These are phyloP conservation scores for Penicillium thymicola DNA, from an alignment of 2,329 filamentous ascomycete genomes.

Conservation along the genomic window DNA sequence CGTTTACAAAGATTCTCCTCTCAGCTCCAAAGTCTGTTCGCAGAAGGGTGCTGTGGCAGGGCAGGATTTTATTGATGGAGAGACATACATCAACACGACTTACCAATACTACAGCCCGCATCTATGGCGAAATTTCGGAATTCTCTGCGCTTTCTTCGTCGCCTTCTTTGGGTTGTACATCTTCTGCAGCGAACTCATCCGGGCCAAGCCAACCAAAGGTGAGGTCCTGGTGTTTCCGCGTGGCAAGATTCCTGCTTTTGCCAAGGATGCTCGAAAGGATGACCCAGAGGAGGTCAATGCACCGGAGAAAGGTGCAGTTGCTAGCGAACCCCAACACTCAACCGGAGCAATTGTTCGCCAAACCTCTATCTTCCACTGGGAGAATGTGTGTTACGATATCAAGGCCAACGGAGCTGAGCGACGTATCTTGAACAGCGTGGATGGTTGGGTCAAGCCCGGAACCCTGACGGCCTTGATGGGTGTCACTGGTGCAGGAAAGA, in stretches of 20 bases:
- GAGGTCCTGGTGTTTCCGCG: conserved; percentile 71
- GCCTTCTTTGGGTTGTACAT: conserved; percentile 62
- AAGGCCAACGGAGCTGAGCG: conserved; percentile 73
- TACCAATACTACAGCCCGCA: conserved; percentile 58
- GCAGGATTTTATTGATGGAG: conserved; percentile 53
- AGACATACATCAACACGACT: conserved; percentile 53
- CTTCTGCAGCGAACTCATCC: conserved; percentile 57
- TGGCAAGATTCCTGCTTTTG: conserved; percentile 57
- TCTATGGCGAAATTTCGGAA: conserved; percentile 67
- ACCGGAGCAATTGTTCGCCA: conserved; percentile 61
- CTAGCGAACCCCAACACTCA: conserved; percentile 70
- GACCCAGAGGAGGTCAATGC: conserved; percentile 22
- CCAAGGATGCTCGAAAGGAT: conserved; percentile 23
- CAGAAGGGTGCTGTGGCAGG: conserved; percentile 58
- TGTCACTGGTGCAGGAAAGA: conserved; percentile 88
- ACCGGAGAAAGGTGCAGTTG: conserved; percentile 46
- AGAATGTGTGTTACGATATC: conserved; percentile 77
- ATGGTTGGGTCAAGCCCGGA: conserved; percentile 91
- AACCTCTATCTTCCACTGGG: conserved; percentile 84
- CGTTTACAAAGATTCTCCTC: conserved; percentile 39
- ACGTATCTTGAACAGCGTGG: conserved; percentile 79
- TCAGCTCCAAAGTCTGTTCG: conserved; percentile 53
- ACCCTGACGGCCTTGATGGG: conserved; percentile 87
- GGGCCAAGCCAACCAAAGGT: conserved; percentile 67
- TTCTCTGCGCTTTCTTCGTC: conserved; percentile 60